Percentiles rank a stretch among this genome's conserved stretches.
Conservation (phyloP, 2,329 filamentous ascomycete species). For the Botrytis deweyae region DNA sequence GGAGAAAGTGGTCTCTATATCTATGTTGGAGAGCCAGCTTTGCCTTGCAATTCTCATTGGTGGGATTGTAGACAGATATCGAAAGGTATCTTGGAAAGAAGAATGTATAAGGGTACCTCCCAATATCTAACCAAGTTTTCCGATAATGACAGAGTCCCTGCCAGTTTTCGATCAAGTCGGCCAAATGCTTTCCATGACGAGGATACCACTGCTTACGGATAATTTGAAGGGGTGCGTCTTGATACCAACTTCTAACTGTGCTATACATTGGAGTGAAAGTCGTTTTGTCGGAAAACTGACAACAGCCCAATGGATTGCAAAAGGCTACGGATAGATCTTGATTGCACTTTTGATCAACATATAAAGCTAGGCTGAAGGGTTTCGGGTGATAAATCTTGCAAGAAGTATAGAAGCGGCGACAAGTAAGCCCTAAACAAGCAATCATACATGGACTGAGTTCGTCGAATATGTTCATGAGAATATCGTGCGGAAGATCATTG, state of each 20-base stretch:
- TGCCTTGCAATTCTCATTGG: background rate
- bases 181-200: background rate
- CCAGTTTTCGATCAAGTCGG: background rate
- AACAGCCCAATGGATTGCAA: background rate
- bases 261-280: background rate
- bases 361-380: background rate
- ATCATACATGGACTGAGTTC: background rate
- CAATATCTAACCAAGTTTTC: background rate
- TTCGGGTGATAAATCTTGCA: background rate
- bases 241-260: background rate
- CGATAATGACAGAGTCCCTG: background rate
- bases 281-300: background rate
- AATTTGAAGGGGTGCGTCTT: background rate
- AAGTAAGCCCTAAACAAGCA: background rate
- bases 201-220: background rate
- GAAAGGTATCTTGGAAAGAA: background rate
- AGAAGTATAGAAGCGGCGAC: background rate
- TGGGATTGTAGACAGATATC: background rate
- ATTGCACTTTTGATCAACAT: background rate
- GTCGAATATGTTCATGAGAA: background rate
- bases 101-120: background rate
- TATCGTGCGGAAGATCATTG: background rate
- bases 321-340: background rate
- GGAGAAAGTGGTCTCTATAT: background rate
- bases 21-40: background rate